phyloP scores from a whole-genome alignment of 257 asterid species.

The Fraxinus cuspidata region DNA sequence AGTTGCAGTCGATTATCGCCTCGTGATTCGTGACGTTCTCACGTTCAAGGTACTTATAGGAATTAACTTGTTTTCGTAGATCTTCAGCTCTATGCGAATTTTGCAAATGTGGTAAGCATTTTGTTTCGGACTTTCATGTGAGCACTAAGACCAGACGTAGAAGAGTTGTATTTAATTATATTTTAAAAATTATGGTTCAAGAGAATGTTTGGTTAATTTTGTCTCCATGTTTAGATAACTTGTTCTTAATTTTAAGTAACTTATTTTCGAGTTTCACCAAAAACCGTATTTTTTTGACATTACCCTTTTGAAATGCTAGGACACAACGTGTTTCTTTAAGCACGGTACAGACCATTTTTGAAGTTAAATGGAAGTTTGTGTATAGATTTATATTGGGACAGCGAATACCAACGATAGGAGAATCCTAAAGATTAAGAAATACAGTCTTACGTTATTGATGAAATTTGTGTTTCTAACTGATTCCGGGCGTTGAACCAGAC shows the following conservation, averaged over 20 bases:
- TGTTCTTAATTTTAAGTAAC: not conserved
- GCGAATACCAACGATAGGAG: not conserved
- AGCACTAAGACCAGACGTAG: not conserved
- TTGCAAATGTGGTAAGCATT: conserved; percentile 1
- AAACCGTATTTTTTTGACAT: not conserved
- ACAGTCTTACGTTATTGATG: not conserved
- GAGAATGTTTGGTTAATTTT: not conserved
- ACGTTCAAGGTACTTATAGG: conserved; percentile 66
- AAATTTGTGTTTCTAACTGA: not conserved
- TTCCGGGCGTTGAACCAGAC: not conserved
- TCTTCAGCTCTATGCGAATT: conserved; percentile 12
- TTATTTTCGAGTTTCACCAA: not conserved
- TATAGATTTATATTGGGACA: not conserved
- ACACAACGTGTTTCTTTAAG: not conserved
- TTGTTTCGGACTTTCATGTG: not conserved
- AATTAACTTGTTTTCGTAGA: not conserved
- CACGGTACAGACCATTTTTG: not conserved
- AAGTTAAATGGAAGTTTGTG: not conserved
- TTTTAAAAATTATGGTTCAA: not conserved
- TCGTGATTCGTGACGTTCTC: conserved; percentile 88
- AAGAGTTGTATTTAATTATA: not conserved
- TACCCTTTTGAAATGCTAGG: not conserved
- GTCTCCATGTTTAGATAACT: not conserved
- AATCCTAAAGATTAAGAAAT: not conserved
- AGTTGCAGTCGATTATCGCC: conserved; percentile 89